Conservation (phyloP, 2,329 filamentous ascomycete species). For the Arthrobotrys entomopaga region DNA sequence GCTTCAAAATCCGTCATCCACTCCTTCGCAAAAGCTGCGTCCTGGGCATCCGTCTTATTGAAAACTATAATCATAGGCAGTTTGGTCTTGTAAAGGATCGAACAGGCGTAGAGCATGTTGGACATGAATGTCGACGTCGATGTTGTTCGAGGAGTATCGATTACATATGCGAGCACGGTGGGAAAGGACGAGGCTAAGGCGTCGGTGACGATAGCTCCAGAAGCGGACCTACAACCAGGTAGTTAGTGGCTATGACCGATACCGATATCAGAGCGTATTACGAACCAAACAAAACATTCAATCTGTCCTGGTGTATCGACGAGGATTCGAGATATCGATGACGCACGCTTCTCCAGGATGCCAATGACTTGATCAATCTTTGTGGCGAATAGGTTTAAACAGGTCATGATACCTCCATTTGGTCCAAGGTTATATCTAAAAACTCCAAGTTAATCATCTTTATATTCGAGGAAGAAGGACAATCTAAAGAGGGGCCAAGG, state of each 20-base stretch:
- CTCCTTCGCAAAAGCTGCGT: constrained; percentile 89
- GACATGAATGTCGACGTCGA: constrained; percentile 99
- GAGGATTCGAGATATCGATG: constrained; percentile 82
- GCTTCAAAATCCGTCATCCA: constrained; percentile 99
- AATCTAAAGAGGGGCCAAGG: too few relatives aligned
- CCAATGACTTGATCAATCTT: constrained; percentile 95
- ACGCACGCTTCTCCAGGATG: constrained; percentile 88
- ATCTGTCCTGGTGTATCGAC: constrained; percentile 98
- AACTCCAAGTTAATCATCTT: too few relatives aligned
- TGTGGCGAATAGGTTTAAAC: constrained; percentile 93
- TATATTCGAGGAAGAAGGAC: too few relatives aligned
- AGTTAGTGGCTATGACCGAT: neutral
- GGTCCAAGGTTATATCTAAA: constrained; percentile 79
- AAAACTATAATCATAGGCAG: constrained; percentile 98
- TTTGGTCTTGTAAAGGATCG: constrained; percentile 98
- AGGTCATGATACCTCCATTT: constrained; percentile 95
- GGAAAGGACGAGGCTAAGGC: constrained; percentile 93
- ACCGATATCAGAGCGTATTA: neutral
- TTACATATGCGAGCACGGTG: constrained; percentile 82
- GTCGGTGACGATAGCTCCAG: constrained; percentile 90
- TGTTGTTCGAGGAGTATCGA: constrained; percentile 92
- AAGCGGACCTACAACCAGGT: constrained; percentile 66
- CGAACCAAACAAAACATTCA: constrained; percentile 91
- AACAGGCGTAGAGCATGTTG: constrained; percentile 99
- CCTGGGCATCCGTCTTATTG: constrained; percentile 97